phyloP scores from a whole-genome alignment of 495 filamentous ascomycete genomes.

The Trichoderma orchidacearum region DNA sequence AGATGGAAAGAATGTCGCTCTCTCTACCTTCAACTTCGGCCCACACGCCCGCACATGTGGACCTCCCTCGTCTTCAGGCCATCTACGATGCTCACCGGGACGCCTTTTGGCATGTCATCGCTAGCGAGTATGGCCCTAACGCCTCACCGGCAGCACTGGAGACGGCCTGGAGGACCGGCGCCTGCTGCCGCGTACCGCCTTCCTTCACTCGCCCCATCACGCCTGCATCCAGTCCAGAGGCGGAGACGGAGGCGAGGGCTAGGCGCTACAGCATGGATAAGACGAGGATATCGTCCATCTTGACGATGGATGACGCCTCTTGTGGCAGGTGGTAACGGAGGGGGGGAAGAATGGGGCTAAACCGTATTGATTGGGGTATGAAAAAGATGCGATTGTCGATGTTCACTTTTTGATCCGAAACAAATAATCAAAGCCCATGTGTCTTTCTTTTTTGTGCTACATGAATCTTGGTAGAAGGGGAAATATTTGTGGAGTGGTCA shows the following conservation, averaged over 20 bases:
- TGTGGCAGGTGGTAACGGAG: not conserved
- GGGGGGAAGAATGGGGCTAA: not conserved
- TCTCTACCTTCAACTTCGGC: slow-evolving; percentile 19
- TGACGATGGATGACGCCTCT: not conserved
- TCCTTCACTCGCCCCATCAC: slow-evolving; percentile 20
- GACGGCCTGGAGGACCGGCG: slow-evolving; percentile 49
- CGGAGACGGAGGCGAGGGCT: slow-evolving; percentile 22
- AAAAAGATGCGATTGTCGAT: not conserved
- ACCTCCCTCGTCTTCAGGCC: slow-evolving; percentile 51
- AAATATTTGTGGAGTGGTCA: too few relatives aligned
- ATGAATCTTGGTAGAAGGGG: too few relatives aligned
- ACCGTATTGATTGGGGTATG: too few relatives aligned
- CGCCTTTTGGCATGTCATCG: slow-evolving; percentile 60
- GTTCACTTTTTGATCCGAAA: not conserved
- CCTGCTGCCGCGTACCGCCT: slow-evolving; percentile 4
- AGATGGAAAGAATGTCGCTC: slow-evolving; percentile 36
- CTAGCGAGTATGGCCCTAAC: slow-evolving; percentile 52
- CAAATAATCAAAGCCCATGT: not conserved
- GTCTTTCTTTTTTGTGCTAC: not conserved
- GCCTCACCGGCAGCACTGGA: slow-evolving; percentile 51
- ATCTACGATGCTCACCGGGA: slow-evolving; percentile 56
- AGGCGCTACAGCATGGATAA: slow-evolving; percentile 25
- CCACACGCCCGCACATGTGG: slow-evolving; percentile 31
- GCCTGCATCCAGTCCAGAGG: slow-evolving; percentile 29
- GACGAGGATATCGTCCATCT: slow-evolving; percentile 28